These are phyloP conservation scores for Diaporthe ampelina DNA, from an alignment of 2,329 filamentous ascomycete genomes.

Conservation along the genomic window DNA sequence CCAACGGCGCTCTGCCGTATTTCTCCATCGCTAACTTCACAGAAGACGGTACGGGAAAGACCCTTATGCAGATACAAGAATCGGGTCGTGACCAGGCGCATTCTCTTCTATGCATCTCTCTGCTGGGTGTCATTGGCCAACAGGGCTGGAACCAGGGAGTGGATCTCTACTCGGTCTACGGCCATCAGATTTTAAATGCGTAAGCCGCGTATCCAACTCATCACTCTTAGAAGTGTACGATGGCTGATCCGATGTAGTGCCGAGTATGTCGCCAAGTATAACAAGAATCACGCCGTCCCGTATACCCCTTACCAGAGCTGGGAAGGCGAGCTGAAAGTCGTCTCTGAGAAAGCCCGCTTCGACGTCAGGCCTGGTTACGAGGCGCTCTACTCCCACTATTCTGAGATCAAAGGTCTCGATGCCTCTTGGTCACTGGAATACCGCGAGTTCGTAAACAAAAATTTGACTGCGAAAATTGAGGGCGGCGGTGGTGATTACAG, in stretches of 20 bases:
- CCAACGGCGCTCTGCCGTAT: conserved; percentile 16
- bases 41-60: background rate
- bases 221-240: background rate
- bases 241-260: conserved; percentile 44
- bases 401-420: background rate
- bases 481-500: conserved; percentile 19
- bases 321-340: conserved; percentile 1
- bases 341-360: conserved; percentile 6
- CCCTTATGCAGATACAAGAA: conserved; percentile 13
- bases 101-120: conserved; percentile 6
- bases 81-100: conserved; percentile 7
- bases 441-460: background rate
- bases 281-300: conserved; percentile 57
- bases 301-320: conserved; percentile 56
- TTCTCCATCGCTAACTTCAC: conserved; percentile 15
- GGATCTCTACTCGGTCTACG: background rate
- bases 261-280: conserved; percentile 58
- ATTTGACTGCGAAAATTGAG: background rate
- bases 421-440: conserved; percentile 7
- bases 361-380: conserved; percentile 1
- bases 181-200: conserved; percentile 8
- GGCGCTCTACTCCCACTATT: background rate
- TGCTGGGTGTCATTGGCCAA: conserved; percentile 5
- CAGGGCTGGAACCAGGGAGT: conserved; percentile 16
- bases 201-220: background rate